Evolutionary conservation across 2,329 filamentous ascomycete genomes (phyloP).

Genomic region (Fusarium tanahbumbuense): DNA sequence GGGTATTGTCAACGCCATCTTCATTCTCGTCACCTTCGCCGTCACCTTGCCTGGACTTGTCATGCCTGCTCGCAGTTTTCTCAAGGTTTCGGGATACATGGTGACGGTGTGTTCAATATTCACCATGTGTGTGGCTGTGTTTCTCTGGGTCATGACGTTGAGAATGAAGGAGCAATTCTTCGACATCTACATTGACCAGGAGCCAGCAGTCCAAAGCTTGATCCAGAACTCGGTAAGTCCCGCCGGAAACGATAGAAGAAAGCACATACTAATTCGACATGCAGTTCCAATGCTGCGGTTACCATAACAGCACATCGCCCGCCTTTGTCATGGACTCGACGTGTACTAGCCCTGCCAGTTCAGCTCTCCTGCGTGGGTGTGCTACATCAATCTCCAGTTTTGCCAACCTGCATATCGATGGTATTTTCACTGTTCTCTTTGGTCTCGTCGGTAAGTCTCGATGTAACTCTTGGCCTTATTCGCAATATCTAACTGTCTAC

Average conservation of each 20-base stretch:
- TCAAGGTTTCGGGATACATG: slow-evolving; percentile 76
- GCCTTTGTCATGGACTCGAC: slow-evolving; percentile 76
- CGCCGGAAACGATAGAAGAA: background rate
- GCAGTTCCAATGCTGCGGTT: slow-evolving; percentile 85
- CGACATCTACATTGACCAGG: slow-evolving; percentile 69
- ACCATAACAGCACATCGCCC: slow-evolving; percentile 76
- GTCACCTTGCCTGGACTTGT: slow-evolving; percentile 78
- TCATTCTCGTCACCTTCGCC: slow-evolving; percentile 78
- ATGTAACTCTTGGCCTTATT: background rate
- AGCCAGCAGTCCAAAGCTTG: slow-evolving; percentile 69
- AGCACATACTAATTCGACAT: background rate
- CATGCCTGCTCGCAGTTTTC: slow-evolving; percentile 73
- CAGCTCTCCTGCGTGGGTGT: slow-evolving; percentile 77
- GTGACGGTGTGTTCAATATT: slow-evolving; percentile 71
- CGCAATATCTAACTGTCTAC: slow-evolving; percentile 3
- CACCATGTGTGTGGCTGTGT: slow-evolving; percentile 73
- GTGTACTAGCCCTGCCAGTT: slow-evolving; percentile 77
- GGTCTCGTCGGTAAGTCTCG: slow-evolving; percentile 74
- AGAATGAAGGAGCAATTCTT: slow-evolving; percentile 72
- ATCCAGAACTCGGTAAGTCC: slow-evolving; percentile 74
- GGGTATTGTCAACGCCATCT: slow-evolving; percentile 76
- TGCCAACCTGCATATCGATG: slow-evolving; percentile 77
- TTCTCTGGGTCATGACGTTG: slow-evolving; percentile 80
- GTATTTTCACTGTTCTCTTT: slow-evolving; percentile 83
- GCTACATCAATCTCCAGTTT: slow-evolving; percentile 74